phyloP scores from a whole-genome alignment of 225 moss, liverwort and hornwort species.

The Marchantia polymorpha region DNA sequence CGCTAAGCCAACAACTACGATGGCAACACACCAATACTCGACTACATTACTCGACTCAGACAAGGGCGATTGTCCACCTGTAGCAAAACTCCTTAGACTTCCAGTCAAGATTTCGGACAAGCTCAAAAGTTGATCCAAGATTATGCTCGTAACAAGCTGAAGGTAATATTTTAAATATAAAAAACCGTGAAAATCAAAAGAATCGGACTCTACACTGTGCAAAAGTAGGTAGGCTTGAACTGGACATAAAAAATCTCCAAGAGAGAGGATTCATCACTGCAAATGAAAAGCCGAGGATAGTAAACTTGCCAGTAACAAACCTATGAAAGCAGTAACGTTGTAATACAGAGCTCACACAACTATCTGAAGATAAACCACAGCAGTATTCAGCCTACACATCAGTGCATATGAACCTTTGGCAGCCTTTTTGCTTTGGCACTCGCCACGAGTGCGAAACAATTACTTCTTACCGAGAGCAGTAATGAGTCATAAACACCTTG shows the following conservation, averaged over 20 bases:
- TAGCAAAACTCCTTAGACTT: not conserved
- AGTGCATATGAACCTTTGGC: not conserved
- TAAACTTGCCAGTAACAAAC: constrained; percentile 21
- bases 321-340: constrained; percentile 4
- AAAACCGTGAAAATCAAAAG: not conserved
- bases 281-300: constrained; percentile 6
- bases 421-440: not conserved
- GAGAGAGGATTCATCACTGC: not conserved
- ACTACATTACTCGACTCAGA: not conserved
- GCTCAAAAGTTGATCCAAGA: not conserved
- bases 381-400: constrained; percentile 2
- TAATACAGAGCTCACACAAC: constrained; percentile 9
- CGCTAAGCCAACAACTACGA: not conserved
- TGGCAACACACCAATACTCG: not conserved
- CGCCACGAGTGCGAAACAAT: not conserved
- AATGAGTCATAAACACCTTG: not conserved
- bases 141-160: not conserved
- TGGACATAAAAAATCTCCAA: not conserved
- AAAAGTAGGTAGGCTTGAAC: not conserved
- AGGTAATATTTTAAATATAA: not conserved
- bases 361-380: constrained; percentile 12
- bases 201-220: not conserved
- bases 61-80: not conserved
- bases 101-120: not conserved
- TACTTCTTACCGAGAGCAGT: constrained; percentile 1